Conservation (phyloP, 768 basidiomycete genomes). For the Agaricus sinodeliciosus region DNA sequence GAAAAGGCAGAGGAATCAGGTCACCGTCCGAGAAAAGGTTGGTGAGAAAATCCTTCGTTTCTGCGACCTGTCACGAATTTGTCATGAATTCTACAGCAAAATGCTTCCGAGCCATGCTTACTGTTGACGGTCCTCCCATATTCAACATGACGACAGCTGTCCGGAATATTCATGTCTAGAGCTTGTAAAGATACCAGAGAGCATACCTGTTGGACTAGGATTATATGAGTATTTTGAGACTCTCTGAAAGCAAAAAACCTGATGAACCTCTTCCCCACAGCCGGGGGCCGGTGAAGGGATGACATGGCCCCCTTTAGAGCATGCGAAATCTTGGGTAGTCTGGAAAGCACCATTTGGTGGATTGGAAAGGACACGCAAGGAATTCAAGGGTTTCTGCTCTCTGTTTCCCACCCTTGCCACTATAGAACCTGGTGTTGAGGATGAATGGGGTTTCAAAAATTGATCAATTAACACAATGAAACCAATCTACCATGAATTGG, state of each 20-base stretch:
- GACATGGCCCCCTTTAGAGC: conserved; percentile 15
- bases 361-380: conserved; percentile 14
- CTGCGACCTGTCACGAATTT: conserved; percentile 58
- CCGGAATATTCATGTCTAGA: conserved; percentile 13
- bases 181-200: conserved; percentile 1
- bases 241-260: neutral
- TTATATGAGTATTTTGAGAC: neutral
- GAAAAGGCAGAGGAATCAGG: conserved; percentile 93
- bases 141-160: conserved; percentile 93
- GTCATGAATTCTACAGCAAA: conserved; percentile 9
- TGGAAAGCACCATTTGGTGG: conserved; percentile 12
- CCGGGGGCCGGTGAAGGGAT: conserved; percentile 8
- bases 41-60: conserved; percentile 89
- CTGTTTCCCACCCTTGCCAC: conserved; percentile 9
- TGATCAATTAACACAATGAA: neutral
- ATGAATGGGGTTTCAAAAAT: neutral
- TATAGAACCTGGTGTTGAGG: too few relatives aligned
- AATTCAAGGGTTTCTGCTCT: neutral
- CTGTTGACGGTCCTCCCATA: conserved; percentile 97
- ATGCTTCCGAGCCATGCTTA: conserved; percentile 27
- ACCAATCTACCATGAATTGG: too few relatives aligned
- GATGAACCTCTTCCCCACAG: conserved; percentile 20
- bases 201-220: conserved; percentile 58
- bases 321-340: conserved; percentile 19
- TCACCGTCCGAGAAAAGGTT: conserved; percentile 90